Base-by-base conservation (phyloP, 1,284 basidiomycete genomes). In the Hemileia vastatrix region DNA sequence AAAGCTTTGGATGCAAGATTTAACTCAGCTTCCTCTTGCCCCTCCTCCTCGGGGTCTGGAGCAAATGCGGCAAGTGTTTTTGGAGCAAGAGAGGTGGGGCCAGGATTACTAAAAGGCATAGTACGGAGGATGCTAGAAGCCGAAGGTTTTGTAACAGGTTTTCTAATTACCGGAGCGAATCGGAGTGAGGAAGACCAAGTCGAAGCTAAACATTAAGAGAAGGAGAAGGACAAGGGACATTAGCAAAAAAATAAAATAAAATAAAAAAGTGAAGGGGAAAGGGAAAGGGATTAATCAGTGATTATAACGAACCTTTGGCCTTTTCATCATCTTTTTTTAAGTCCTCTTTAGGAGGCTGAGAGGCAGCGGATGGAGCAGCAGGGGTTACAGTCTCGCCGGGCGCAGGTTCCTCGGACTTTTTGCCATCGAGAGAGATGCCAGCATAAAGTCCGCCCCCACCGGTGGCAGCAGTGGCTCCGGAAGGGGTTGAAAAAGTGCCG, bases 161-260 rank as follows among this genome's bases (percentile, higher is more conserved):
- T 63, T 40, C 61, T 54, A 13, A 63, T 63, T 15, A 63, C 61
- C 19, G 61, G 61, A 11, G 61, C 61, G 45, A 63, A 63, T 21
- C 61, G 61, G 33, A 63, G 61, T 32, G 61, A 63, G 31, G 61
- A 63, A 51, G 61, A 63, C 61, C 61, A 63, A 31, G 61, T 52
- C 50, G 61, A 63, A 52, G 61, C 61, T 63, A 47, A 61, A 31
- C 44, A 44, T 59, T 45, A 44, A 24, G n/a, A n/a, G n/a, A n/a
- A n/a, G 15, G 57, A 52, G 51, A 44, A 59, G 49, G 49, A 59
- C 49, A 24, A 13, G 47, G 27, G 36, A 48, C 57, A 48, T n/a
- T 32, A 55, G 2, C 11, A 56, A 48, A 3, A 32, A 4, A 45
- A 32, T 9, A n/a, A 24, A 19, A 24, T 13, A n/a, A 6, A 19